These are phyloP conservation scores for Ophiostoma populinum DNA, from an alignment of 2,329 filamentous ascomycete species.

Conservation along the genomic window DNA sequence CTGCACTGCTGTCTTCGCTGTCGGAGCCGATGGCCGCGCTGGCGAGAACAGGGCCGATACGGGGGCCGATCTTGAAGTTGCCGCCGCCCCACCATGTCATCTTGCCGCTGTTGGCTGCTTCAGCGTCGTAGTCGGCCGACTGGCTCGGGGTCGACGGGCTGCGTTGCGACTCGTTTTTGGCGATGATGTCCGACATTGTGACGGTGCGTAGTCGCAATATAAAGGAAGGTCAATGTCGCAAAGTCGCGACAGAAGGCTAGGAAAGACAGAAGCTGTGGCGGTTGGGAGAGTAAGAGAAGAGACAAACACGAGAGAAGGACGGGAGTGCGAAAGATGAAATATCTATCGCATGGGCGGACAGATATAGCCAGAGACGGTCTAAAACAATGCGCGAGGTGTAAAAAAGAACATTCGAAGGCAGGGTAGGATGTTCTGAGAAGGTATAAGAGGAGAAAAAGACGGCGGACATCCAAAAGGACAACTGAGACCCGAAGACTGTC, in stretches of 20 bases:
- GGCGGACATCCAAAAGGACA: background rate
- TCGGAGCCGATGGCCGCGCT: conserved; percentile 21
- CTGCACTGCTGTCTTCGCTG: conserved; percentile 27
- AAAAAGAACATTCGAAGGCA: too few species aligned
- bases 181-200: conserved; percentile 11
- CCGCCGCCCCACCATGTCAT: conserved; percentile 23
- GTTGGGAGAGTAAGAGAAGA: background rate
- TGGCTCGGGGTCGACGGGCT: background rate
- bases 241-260: background rate
- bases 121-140: conserved; percentile 5
- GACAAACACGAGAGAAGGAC: background rate
- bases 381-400: too few species aligned
- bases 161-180: conserved; percentile 1
- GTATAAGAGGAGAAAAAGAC: background rate
- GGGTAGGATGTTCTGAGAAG: too few species aligned
- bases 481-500: background rate
- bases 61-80: conserved; percentile 28
- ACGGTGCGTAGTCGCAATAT: background rate
- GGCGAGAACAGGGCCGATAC: conserved; percentile 30
- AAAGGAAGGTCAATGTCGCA: background rate
- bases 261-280: background rate
- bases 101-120: conserved; percentile 14
- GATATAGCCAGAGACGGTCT: too few species aligned
- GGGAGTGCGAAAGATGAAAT: background rate
- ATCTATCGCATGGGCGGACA: background rate